These are phyloP conservation scores for Rhizopogon vulgaris DNA, from an alignment of 768 basidiomycete species.

Conservation along the genomic window DNA sequence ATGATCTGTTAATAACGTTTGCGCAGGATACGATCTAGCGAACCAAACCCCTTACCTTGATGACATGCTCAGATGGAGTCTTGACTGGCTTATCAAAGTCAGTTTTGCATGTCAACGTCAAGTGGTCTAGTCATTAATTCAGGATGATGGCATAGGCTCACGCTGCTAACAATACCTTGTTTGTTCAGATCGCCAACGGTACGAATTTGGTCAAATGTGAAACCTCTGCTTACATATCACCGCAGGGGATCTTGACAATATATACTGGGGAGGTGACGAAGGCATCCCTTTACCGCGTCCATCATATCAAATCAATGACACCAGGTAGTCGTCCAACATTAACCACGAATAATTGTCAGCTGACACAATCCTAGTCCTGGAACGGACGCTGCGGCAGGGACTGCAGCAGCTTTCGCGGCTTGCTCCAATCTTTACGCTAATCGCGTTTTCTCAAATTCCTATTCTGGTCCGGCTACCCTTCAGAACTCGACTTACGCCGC, in stretches of 20 bases:
- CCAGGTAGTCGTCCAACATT: constrained; percentile 29
- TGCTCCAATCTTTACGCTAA: constrained; percentile 78
- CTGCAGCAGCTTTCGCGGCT: constrained; percentile 83
- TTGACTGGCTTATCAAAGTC: constrained; percentile 90
- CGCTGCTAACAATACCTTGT: constrained; percentile 63
- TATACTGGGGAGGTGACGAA: constrained; percentile 87
- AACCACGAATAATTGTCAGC: not conserved
- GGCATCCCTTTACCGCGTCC: constrained; percentile 70
- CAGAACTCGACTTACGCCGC: constrained; percentile 68
- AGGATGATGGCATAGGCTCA: constrained; percentile 54
- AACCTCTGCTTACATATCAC: constrained; percentile 4
- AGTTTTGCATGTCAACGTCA: constrained; percentile 6
- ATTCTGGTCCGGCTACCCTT: constrained; percentile 58
- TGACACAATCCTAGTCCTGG: constrained; percentile 47
- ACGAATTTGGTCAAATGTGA: constrained; percentile 14
- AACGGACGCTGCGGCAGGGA: constrained; percentile 82
- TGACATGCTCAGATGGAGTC: constrained; percentile 82
- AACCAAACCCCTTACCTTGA: constrained; percentile 93
- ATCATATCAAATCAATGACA: constrained; percentile 72
- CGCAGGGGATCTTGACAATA: constrained; percentile 58
- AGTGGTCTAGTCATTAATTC: not conserved
- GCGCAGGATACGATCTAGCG: constrained; percentile 69
- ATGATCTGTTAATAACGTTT: not conserved
- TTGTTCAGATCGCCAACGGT: constrained; percentile 72
- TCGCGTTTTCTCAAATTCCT: constrained; percentile 46